Conservation (phyloP, 495 filamentous ascomycete species). For the Neurospora sp. region DNA sequence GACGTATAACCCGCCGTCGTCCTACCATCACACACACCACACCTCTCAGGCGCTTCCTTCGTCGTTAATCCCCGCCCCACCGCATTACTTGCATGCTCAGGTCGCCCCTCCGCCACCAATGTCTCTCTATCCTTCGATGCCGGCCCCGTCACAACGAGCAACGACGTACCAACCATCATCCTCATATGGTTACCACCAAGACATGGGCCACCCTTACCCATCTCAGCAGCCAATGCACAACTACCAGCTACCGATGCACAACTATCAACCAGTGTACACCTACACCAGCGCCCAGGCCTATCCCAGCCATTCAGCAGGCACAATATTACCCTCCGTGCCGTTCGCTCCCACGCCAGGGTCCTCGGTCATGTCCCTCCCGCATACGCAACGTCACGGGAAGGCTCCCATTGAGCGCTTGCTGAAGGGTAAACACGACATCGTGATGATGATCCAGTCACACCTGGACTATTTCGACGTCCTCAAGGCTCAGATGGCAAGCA, state of each 20-base stretch:
- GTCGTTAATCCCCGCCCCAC: slow-evolving; percentile 4
- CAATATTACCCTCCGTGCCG: background rate
- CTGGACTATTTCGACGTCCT: slow-evolving; percentile 11
- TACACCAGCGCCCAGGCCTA: background rate
- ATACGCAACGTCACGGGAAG: background rate
- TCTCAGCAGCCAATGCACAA: background rate
- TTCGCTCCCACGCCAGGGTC: background rate
- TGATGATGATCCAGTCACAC: slow-evolving; percentile 1
- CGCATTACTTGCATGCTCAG: slow-evolving; percentile 11
- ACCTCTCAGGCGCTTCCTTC: background rate
- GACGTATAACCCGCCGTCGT: slow-evolving; percentile 3
- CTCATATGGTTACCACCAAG: slow-evolving; percentile 5
- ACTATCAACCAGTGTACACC: slow-evolving; percentile 2
- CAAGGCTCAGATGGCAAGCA: background rate
- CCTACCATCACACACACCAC: slow-evolving; percentile 2
- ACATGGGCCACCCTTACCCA: background rate
- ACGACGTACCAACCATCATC: slow-evolving; percentile 4
- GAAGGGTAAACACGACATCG: background rate
- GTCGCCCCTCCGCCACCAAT: slow-evolving; percentile 1
- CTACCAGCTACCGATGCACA: slow-evolving; percentile 8
- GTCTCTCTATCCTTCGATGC: slow-evolving; percentile 7
- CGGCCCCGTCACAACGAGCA: background rate
- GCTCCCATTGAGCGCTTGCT: background rate
- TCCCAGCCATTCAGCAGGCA: background rate
- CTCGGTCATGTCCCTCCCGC: background rate